Conservation (phyloP, 192 early-diverging fungal genomes). For the Coemansia sp. region DNA sequence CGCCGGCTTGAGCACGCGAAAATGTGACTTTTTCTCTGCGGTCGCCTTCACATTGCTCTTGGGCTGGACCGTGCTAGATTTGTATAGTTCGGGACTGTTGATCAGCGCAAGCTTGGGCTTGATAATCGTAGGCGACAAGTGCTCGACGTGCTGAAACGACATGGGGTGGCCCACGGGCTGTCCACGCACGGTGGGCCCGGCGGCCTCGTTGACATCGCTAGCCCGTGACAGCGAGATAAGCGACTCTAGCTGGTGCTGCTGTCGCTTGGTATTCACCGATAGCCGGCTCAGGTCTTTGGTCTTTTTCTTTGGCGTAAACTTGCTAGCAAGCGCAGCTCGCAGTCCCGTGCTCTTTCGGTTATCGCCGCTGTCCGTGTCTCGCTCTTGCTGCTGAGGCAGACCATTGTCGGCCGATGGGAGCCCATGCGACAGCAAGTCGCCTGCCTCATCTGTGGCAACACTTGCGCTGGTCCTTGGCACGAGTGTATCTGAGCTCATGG, state of each 20-base stretch:
- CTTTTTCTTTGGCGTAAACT: constrained; percentile 45
- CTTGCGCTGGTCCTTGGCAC: constrained; percentile 12
- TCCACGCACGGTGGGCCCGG: constrained; percentile 33
- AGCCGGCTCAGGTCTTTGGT: constrained; percentile 24
- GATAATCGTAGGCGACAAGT: constrained; percentile 38
- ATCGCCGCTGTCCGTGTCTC: constrained; percentile 1
- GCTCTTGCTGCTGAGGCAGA: constrained; percentile 6
- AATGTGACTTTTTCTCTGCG: constrained; percentile 26
- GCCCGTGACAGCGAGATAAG: constrained; percentile 29
- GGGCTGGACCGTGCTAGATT: not conserved
- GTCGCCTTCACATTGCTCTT: not conserved
- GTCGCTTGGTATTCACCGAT: constrained; percentile 37
- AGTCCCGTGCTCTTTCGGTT: constrained; percentile 32
- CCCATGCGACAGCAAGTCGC: constrained; percentile 25
- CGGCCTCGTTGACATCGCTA: constrained; percentile 6
- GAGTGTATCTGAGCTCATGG: constrained; percentile 16
- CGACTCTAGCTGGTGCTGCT: constrained; percentile 51
- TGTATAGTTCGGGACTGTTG: constrained; percentile 25
- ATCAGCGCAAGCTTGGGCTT: constrained; percentile 42
- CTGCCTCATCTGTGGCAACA: not conserved
- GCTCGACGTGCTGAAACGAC: constrained; percentile 51
- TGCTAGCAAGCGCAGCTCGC: constrained; percentile 40
- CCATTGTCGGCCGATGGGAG: constrained; percentile 45
- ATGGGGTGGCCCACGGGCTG: constrained; percentile 47
- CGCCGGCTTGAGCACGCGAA: constrained; percentile 44